phyloP scores from a whole-genome alignment of 2,329 filamentous ascomycete species.

The Epichloe coenophiala region DNA sequence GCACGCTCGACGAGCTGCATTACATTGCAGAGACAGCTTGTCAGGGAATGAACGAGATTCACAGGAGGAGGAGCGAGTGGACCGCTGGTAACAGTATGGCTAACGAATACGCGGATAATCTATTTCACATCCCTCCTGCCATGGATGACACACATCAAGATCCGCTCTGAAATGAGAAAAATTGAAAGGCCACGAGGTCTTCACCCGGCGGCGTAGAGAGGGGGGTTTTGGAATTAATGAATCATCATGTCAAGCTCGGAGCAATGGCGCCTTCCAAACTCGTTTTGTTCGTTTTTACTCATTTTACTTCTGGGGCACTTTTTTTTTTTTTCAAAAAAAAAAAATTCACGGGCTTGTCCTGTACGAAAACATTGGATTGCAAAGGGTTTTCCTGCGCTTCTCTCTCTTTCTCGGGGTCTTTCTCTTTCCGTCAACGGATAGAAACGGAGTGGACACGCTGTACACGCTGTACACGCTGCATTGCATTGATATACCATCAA shows the following conservation, averaged over 20 bases:
- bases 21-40: conserved; percentile 30
- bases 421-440: neutral
- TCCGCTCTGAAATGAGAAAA: neutral
- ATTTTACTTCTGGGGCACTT: neutral
- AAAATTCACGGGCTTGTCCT: neutral
- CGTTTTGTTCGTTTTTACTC: neutral
- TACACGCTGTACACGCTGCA: too few relatives aligned
- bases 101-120: conserved; percentile 19
- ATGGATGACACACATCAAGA: conserved; percentile 5
- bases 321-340: too few relatives aligned
- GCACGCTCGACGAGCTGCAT: conserved; percentile 29
- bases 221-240: neutral
- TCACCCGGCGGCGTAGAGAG: too few relatives aligned
- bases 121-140: conserved; percentile 7
- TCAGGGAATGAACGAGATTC: conserved; percentile 29
- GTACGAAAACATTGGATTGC: neutral
- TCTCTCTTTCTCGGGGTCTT: neutral
- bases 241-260: neutral
- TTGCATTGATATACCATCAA: neutral
- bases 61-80: conserved; percentile 21
- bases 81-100: conserved; percentile 16
- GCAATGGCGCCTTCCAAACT: neutral
- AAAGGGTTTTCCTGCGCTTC: neutral
- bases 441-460: neutral
- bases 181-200: too few relatives aligned